These are phyloP conservation scores for Ilex paraguariensis DNA, from an alignment of 305 asterid species.

Conservation along the genomic window DNA sequence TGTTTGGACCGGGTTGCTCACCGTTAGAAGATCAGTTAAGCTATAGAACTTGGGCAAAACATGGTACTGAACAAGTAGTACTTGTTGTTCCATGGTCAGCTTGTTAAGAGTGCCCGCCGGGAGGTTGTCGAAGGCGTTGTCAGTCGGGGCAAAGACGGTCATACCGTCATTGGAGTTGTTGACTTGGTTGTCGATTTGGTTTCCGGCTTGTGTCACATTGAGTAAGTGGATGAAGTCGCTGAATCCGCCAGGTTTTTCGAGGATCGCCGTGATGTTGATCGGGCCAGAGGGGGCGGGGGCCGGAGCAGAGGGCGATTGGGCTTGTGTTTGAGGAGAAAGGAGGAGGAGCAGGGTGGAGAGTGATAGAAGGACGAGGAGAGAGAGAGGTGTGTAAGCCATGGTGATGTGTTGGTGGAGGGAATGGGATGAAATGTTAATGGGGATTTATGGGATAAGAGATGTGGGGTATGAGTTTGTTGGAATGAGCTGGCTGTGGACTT, in stretches of 20 bases:
- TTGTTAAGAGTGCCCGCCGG: constrained; percentile 71
- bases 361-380: constrained; percentile 26
- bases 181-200: constrained; percentile 69
- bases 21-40: constrained; percentile 34
- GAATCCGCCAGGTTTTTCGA: constrained; percentile 51
- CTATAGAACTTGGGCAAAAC: constrained; percentile 64
- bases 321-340: constrained; percentile 22
- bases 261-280: constrained; percentile 55
- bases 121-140: constrained; percentile 75
- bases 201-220: constrained; percentile 38
- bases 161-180: constrained; percentile 77
- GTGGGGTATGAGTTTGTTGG: constrained; percentile 46
- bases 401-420: constrained; percentile 15
- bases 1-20: constrained; percentile 86
- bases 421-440: constrained; percentile 13
- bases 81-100: constrained; percentile 54
- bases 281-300: constrained; percentile 61
- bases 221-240: constrained; percentile 50
- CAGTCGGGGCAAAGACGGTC: constrained; percentile 80
- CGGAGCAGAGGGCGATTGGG: constrained; percentile 49
- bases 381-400: constrained; percentile 31
- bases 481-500: constrained; percentile 50
- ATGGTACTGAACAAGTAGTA: constrained; percentile 61
- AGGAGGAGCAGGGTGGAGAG: constrained; percentile 19
- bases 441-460: constrained; percentile 38